Base-by-base conservation (phyloP, 2,329 filamentous ascomycete species). In the Ophiobolus disseminans region DNA sequence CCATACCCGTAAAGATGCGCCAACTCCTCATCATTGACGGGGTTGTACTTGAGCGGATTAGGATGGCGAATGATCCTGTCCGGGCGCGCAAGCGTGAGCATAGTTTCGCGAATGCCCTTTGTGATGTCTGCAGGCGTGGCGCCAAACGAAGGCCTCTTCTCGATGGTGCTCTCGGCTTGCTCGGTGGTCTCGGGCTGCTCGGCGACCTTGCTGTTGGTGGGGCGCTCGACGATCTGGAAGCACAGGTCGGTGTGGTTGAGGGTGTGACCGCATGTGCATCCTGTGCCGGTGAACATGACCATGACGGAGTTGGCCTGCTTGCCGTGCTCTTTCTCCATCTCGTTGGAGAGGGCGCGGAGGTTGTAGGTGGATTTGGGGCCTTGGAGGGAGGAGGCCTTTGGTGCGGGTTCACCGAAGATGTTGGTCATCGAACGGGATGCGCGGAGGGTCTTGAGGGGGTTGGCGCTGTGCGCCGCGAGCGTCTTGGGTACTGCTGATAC, bases 31-130 rank as follows among this genome's bases (percentile, higher is more conserved):
- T 21, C 11, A 8, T 17, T 34, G 6, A 57, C 47, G 7, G 57
- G 58, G 16, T 45, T 49, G 37, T 55, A 58, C 41, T 45, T 38
- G n/a, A 68, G 53, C 11, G 65, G 64, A 48, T 68, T 65, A 5
- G 47, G 40, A 44, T 63, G 56, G 25, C 41, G 49, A 13, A 42
- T 30, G 2, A 5, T 32, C 31, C 21, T 20, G 1, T 40, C 41
- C 19, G 22, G 21, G 11, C 52, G 53, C 31, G 31, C 52, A 3
- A 63, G 22, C 17, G 34, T 54, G 17, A 69, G 22, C 10, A 30
- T 47, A 1, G 53, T 36, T 8, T 49, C 53, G 7, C 53, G 53
- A 45, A 67, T 57, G 1, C 66, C 63, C 31, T 42, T 58, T 8
- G 34, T 50, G 36, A 41, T 39, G 40, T 68, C 48, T 43, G 52